Evolutionary conservation across 805 yeast genomes (phyloP).

Genomic region (Candida orba): DNA sequence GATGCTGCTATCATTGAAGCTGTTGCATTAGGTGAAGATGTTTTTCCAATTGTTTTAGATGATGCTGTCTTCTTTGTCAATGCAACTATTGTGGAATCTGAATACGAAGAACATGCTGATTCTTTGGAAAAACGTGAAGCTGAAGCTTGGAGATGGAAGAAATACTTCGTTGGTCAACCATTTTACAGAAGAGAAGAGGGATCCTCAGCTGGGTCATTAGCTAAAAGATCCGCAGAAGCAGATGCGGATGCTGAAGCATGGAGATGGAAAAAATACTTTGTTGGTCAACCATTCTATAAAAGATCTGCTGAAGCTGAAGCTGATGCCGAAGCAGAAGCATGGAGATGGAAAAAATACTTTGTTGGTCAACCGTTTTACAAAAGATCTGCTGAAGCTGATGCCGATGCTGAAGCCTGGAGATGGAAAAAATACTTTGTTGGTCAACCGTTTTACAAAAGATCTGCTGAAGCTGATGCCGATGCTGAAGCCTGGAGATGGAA

Average conservation of each 20-base stretch:
- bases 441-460: not conserved
- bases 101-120: conserved; percentile 7
- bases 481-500: conserved; percentile 17
- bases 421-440: not conserved
- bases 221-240: conserved; percentile 10
- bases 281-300: conserved; percentile 11
- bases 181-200: conserved; percentile 7
- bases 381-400: not conserved
- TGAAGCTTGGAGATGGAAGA: conserved; percentile 19
- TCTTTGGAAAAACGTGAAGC: conserved; percentile 16
- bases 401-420: not conserved
- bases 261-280: not conserved
- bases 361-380: conserved; percentile 12
- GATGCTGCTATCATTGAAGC: conserved; percentile 23
- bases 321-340: conserved; percentile 5
- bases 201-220: conserved; percentile 2
- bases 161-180: conserved; percentile 13
- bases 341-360: conserved; percentile 1
- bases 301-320: conserved; percentile 8
- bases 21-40: conserved; percentile 10
- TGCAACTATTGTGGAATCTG: conserved; percentile 19
- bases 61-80: conserved; percentile 22
- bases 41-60: conserved; percentile 15
- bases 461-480: conserved; percentile 7
- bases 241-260: not conserved